Percentiles rank a stretch among this genome's conserved stretches.
These are phyloP conservation scores for Tricholoma matsutake DNA, from an alignment of 768 basidiomycete species.

Conservation along the genomic window DNA sequence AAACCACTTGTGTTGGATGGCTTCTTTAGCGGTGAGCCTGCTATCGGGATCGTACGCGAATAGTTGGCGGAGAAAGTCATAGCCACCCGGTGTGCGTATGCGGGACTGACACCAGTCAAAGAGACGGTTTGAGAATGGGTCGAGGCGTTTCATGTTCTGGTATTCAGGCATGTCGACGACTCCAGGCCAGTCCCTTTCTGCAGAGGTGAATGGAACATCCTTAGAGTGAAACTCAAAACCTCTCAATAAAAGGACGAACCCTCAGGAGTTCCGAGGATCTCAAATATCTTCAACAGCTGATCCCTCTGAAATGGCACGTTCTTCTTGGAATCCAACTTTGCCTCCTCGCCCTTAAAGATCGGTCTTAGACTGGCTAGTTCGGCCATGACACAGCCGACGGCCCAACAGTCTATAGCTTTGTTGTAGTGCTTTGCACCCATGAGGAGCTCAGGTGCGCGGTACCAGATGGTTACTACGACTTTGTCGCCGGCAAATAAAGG, in stretches of 20 bases:
- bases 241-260: conserved; percentile 42
- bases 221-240: not conserved
- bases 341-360: conserved; percentile 99
- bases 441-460: conserved; percentile 93
- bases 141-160: conserved; percentile 74
- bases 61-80: conserved; percentile 80
- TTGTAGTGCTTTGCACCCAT: conserved; percentile 98
- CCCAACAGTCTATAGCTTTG: conserved; percentile 96
- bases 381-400: conserved; percentile 96
- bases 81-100: conserved; percentile 58
- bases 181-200: conserved; percentile 87
- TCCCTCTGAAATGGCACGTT: conserved; percentile 96
- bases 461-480: conserved; percentile 99
- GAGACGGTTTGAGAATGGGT: conserved; percentile 64
- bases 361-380: conserved; percentile 91
- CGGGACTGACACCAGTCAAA: conserved; percentile 73
- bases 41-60: conserved; percentile 91
- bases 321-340: conserved; percentile 95
- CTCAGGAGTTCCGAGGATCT: conserved; percentile 86
- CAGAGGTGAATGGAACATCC: not conserved
- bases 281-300: conserved; percentile 94
- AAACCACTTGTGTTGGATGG: conserved; percentile 89
- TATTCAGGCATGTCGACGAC: conserved; percentile 87
- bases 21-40: conserved; percentile 78
- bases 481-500: conserved; percentile 93